Evolutionary conservation across 139 green algal species (phyloP).

Genomic region (Gonium pectorale): DNA sequence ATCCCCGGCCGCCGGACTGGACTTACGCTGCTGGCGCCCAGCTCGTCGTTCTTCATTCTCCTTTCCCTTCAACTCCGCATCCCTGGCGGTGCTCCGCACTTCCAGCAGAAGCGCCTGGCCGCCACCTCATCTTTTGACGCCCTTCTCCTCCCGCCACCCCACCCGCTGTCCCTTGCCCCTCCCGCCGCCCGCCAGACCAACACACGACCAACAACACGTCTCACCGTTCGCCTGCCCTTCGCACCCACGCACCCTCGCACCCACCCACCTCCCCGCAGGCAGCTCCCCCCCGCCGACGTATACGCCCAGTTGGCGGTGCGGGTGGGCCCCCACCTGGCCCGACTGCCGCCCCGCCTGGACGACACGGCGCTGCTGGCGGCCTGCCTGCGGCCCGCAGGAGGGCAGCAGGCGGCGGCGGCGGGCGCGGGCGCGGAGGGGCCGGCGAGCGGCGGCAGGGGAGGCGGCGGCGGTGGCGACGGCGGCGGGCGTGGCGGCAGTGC

Average conservation of each 20-base stretch:
- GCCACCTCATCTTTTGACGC: not conserved
- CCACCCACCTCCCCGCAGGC: slow-evolving; percentile 7
- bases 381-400: slow-evolving; percentile 26
- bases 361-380: slow-evolving; percentile 49
- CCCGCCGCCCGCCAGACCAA: not conserved
- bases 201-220: not conserved
- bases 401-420: not conserved
- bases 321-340: slow-evolving; percentile 43
- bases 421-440: no score
- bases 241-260: not conserved
- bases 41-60: no score
- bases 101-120: not conserved
- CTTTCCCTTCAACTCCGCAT: no score
- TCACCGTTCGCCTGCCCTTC: not conserved
- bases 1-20: no score
- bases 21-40: no score
- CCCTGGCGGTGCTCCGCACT: no score
- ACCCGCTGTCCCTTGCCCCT: not conserved
- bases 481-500: no score
- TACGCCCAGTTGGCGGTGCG: slow-evolving; percentile 76
- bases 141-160: not conserved
- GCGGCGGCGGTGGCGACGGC: not conserved
- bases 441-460: not conserved
- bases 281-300: slow-evolving; percentile 74
- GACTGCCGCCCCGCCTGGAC: slow-evolving; percentile 12